A percentile compares a stretch with the other conserved stretches of the same genome.
Conservation (phyloP, 2,329 filamentous ascomycete species). For the Ophiostoma australiae region DNA sequence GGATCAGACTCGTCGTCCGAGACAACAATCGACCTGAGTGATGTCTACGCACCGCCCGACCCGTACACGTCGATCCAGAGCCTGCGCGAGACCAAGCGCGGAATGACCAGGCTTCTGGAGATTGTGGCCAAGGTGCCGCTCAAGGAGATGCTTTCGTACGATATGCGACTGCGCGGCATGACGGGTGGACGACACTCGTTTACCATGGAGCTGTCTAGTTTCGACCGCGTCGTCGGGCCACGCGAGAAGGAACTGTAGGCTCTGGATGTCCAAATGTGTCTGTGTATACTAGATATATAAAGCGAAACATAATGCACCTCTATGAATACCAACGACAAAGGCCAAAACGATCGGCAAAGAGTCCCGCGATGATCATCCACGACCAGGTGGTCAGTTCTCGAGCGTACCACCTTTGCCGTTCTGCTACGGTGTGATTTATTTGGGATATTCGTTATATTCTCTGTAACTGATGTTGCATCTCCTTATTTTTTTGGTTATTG, state of each 20-base stretch:
- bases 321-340: neutral
- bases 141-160: slow-evolving; percentile 94
- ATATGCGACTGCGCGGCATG: slow-evolving; percentile 81
- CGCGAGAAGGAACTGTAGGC: slow-evolving; percentile 44
- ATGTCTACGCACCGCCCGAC: slow-evolving; percentile 83
- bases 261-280: neutral
- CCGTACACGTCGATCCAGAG: slow-evolving; percentile 64
- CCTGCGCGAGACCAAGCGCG: slow-evolving; percentile 46
- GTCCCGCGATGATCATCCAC: neutral
- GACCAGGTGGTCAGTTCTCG: neutral
- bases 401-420: neutral
- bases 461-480: neutral
- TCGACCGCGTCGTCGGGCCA: slow-evolving; percentile 51
- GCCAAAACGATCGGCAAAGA: neutral
- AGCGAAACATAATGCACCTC: neutral
- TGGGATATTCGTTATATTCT: neutral
- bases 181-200: slow-evolving; percentile 71
- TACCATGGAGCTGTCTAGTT: slow-evolving; percentile 55
- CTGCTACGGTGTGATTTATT: neutral
- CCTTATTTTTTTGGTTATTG: neutral
- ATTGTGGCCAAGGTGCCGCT: slow-evolving; percentile 85
- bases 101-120: slow-evolving; percentile 48
- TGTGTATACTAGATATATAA: neutral
- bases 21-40: slow-evolving; percentile 57
- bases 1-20: slow-evolving; percentile 24